phyloP scores from a whole-genome alignment of 75 land plant genomes.

The Isoetes taiwanensis region DNA sequence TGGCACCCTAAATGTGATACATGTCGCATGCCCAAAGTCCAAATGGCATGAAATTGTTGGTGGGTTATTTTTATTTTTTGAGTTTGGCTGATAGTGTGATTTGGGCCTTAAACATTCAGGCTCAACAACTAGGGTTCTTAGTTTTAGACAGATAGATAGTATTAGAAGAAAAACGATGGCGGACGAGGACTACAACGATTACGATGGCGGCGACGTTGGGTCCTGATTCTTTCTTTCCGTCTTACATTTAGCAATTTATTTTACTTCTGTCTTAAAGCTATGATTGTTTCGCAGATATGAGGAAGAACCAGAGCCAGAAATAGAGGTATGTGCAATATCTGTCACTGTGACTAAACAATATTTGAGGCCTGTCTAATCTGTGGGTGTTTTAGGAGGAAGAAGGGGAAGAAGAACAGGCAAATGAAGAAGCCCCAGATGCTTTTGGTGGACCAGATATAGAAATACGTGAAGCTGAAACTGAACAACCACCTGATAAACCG shows the following conservation, averaged over 20 bases:
- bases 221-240: not conserved
- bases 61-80: no score
- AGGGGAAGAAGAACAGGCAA: slow-evolving; percentile 41
- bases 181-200: slow-evolving; percentile 73
- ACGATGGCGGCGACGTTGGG: slow-evolving; percentile 41
- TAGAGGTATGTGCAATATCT: slow-evolving; percentile 44
- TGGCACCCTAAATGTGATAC: no score
- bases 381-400: slow-evolving; percentile 30
- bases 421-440: slow-evolving; percentile 30
- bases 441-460: slow-evolving; percentile 36
- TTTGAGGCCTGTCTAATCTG: not conserved
- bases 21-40: no score
- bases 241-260: not conserved
- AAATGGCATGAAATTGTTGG: no score
- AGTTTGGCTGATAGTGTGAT: no score
- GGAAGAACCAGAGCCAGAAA: slow-evolving; percentile 80
- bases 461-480: slow-evolving; percentile 24
- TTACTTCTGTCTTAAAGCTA: not conserved
- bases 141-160: no score
- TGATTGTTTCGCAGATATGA: slow-evolving; percentile 48
- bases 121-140: no score
- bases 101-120: no score
- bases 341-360: not conserved
- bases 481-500: slow-evolving; percentile 24
- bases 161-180: slow-evolving; percentile 22